Evolutionary conservation across 345 rosid species (phyloP), one percentile per base, ranked within the genome.

Genomic region (sweet orange (Citrus sinensis)): DNA sequence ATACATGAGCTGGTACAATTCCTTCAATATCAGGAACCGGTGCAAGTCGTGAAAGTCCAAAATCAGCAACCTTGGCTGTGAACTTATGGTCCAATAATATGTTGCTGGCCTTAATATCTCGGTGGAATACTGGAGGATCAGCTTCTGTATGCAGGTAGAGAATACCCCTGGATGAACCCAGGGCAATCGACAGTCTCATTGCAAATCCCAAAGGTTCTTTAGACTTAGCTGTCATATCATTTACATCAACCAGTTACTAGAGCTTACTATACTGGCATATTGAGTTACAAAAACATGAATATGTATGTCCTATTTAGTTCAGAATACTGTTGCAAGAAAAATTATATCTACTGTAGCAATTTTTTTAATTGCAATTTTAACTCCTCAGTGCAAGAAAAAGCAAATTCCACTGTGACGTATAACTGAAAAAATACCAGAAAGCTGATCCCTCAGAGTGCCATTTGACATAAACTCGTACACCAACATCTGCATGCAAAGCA

Each of bases 61-160:
- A 96, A 86, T 96, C 98, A 46, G 99, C 97, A 76, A 96, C 99
- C 82, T 94, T 94, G n/a, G 98, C 97, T 35, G 78, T 88, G 82
- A 84, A 90, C 79, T 79, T 91, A 9, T 90, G 71, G 83, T 94
- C 97, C 75, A 96, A 74, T 70, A 94, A 78, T 79, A 96, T 92
- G 87, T 94, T 96, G 87, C 90, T 94, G 64, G 99, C 97, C 85
- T 96, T 94, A 82, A 96, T 92, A 85, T 96, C 99, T 7, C 97
- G 88, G 81, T 96, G 97, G 79, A 92, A 94, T 76, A 96, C 87
- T 19, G 99, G 98, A 73, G 99, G 99, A 77, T 96, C 79, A 32
- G 98, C 99, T 90, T 96, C 99, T 4, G 94, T 89, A 74, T 96
- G 97, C 7, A 94, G 87, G 82, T 94, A 94, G 62, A 91, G 84